Evolutionary conservation across 2,329 filamentous ascomycete species (phyloP).

Genomic region (Aspergillus sp.): DNA sequence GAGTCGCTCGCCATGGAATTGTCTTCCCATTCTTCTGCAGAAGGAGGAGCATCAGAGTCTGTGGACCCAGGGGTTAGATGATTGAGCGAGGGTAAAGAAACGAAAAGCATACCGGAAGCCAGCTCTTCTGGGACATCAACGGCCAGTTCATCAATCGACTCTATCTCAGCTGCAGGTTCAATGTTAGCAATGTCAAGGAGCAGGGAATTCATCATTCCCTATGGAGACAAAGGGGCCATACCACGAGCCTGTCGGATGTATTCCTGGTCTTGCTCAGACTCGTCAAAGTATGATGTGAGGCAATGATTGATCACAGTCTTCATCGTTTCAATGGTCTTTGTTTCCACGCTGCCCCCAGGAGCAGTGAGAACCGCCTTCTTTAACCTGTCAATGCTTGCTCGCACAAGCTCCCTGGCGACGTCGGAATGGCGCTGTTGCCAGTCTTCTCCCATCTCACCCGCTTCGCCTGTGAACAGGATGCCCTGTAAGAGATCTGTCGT

Average conservation of each 20-base stretch:
- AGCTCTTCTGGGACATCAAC: constrained; percentile 38
- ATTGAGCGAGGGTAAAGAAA: constrained; percentile 15
- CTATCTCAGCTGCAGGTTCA: constrained; percentile 24
- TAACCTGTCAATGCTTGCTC: constrained; percentile 31
- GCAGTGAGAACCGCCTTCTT: constrained; percentile 28
- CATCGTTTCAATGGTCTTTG: constrained; percentile 36
- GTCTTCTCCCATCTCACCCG: constrained; percentile 26
- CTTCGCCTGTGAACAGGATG: constrained; percentile 40
- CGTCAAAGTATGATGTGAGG: constrained; percentile 35
- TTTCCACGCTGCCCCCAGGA: constrained; percentile 29
- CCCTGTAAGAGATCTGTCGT: constrained; percentile 44
- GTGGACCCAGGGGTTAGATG: constrained; percentile 22
- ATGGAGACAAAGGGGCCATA: constrained; percentile 18
- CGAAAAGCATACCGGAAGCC: constrained; percentile 34
- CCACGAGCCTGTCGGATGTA: constrained; percentile 33
- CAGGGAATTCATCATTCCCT: not conserved
- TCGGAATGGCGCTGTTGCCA: constrained; percentile 23
- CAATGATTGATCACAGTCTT: constrained; percentile 37
- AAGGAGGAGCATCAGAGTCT: constrained; percentile 40
- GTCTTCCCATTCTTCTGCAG: constrained; percentile 42
- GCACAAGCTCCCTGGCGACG: constrained; percentile 32
- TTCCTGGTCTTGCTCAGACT: constrained; percentile 34
- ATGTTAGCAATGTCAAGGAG: constrained; percentile 1
- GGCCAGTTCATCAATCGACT: constrained; percentile 33
- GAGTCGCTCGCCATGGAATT: constrained; percentile 43